These are phyloP conservation scores for Tribonema minus DNA, from an alignment of 108 stramenopile species.

Conservation along the genomic window DNA sequence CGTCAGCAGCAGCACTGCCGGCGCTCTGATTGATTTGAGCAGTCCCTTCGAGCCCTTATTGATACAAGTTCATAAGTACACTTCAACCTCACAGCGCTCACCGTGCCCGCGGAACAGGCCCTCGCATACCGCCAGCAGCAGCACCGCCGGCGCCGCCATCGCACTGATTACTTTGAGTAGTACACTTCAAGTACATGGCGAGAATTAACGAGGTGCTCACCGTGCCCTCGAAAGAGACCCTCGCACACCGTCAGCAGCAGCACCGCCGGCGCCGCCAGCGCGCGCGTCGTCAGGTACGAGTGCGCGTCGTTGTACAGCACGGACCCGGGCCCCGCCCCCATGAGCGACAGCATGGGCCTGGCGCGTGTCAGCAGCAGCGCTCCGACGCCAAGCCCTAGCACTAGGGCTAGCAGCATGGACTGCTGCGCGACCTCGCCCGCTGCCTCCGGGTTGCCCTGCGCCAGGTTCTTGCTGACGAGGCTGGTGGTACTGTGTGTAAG, in stretches of 20 bases:
- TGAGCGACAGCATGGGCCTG: conserved; percentile 48
- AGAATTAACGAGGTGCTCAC: too few species aligned
- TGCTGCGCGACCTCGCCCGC: conserved; percentile 33
- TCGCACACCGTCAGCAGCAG: conserved; percentile 65
- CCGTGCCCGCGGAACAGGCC: conserved; percentile 71
- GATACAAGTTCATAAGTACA: too few species aligned
- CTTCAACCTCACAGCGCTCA: too few species aligned
- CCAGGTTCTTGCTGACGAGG: conserved; percentile 56
- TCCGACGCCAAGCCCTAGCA: conserved; percentile 3
- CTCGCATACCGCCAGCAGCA: conserved; percentile 65
- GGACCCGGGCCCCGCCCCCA: conserved; percentile 59
- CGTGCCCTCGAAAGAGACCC: conserved; percentile 71
- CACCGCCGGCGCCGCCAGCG: conserved; percentile 66
- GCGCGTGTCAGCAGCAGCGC: conserved; percentile 8
- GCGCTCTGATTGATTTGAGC: too few species aligned
- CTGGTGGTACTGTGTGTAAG: conserved; percentile 67
- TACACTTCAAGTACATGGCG: too few species aligned
- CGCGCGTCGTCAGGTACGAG: conserved; percentile 60
- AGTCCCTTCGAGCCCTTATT: too few species aligned
- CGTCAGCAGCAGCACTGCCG: conserved; percentile 61
- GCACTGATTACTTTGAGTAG: too few species aligned
- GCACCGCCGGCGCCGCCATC: conserved; percentile 66
- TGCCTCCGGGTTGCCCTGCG: conserved; percentile 1
- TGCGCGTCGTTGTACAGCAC: conserved; percentile 51
- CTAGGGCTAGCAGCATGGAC: conserved; percentile 9